Evolutionary conservation across 2,329 filamentous ascomycete genomes (phyloP).

Genomic region (Alternaria conjuncta): DNA sequence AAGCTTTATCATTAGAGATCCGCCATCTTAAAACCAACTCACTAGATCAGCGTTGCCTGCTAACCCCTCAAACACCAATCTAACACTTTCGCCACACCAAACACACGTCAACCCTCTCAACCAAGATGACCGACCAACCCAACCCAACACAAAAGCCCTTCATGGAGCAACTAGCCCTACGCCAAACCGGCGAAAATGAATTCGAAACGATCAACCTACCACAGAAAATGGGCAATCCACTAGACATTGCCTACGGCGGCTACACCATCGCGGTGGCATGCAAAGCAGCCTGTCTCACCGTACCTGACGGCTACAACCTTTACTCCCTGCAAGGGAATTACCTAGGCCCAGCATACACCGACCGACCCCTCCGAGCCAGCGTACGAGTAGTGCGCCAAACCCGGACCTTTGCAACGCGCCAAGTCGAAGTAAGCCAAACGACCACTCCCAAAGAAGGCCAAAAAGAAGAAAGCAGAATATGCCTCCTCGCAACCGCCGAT

Average conservation of each 20-base stretch:
- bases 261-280: constrained; percentile 52
- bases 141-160: constrained; percentile 10
- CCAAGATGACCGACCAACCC: background rate
- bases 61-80: background rate
- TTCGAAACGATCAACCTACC: constrained; percentile 41
- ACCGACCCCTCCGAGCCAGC: constrained; percentile 47
- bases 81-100: background rate
- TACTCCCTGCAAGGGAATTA: constrained; percentile 58
- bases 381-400: constrained; percentile 53
- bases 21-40: background rate
- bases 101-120: background rate
- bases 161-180: constrained; percentile 22
- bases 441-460: constrained; percentile 19
- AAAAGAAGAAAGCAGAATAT: constrained; percentile 47
- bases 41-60: background rate
- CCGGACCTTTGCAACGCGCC: constrained; percentile 56
- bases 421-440: constrained; percentile 55
- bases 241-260: constrained; percentile 55
- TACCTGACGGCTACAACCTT: constrained; percentile 48
- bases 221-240: constrained; percentile 44
- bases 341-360: constrained; percentile 54
- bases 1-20: background rate
- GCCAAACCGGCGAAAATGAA: constrained; percentile 11
- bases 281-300: constrained; percentile 51
- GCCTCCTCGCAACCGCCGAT: constrained; percentile 55